Base-by-base conservation (phyloP, 129 eudicot genomes). In the Tagetes erecta region DNA sequence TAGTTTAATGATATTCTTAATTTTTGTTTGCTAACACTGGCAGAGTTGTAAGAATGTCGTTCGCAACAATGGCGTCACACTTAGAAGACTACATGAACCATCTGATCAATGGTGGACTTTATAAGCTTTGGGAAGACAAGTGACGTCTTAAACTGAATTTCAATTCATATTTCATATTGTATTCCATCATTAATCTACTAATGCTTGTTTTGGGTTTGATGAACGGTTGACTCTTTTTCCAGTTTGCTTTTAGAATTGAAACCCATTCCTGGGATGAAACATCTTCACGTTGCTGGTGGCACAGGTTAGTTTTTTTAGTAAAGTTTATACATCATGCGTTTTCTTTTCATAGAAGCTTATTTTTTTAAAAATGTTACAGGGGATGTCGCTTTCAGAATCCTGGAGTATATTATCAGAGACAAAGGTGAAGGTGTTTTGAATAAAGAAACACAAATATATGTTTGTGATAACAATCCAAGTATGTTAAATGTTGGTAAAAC, bases 221-320 rank as follows among this genome's bases (percentile, higher is more conserved):
- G 27, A 20, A 12, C 30, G 9, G 60, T 10, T 27, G 41, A 20
- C 40, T 53, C 63, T 36, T 60, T 34, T 60, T 60, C 40, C 83
- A 94, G 99, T 80, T 67, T 94, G 83, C 93, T 94, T 68, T 83
- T 90, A 55, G 81, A 94, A 79, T 80, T 94, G 87, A 88, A 73
- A 73, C 99, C 99, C 7, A 91, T 91, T 82, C 99, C 97, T 33
- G 99, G 99, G 66, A 94, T 94, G 96, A 94, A 88, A 84, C 97
- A 94, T 86, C 97, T 94, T 81, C 97, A 94, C 87, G 93, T 94
- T 46, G 99, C 99, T 76, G 99, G 99, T 40, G 99, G 99, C 64
- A 94, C 99, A 80, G 99, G 99, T 91, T 71, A 40, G 84, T 38
- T 10, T 59, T 11, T 35, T 35, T 35, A 1, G 36, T 60, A 4